phyloP scores from a whole-genome alignment of 73 alveolate species.

The Paramecium tetraurelia region DNA sequence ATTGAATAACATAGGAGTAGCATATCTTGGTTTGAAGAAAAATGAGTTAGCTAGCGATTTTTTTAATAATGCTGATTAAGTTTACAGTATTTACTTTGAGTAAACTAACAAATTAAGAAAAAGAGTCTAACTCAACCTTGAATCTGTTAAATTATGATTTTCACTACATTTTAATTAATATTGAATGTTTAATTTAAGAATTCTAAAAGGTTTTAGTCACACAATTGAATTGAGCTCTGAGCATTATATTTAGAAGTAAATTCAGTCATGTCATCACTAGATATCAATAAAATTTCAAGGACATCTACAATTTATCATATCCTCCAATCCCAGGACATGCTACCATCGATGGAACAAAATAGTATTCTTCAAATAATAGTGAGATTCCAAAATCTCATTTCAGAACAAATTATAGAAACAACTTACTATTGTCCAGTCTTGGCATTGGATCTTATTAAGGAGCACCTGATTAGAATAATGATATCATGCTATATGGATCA shows the following conservation, averaged over 20 bases:
- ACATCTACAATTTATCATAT: neutral
- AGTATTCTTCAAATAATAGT: constrained; percentile 24
- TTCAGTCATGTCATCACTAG: neutral
- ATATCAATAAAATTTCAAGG: neutral
- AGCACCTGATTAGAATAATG: constrained; percentile 86
- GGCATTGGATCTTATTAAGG: constrained; percentile 92
- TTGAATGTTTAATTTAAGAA: neutral
- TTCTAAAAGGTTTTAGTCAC: neutral
- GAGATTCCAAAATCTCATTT: constrained; percentile 59
- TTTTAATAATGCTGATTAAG: constrained; percentile 21
- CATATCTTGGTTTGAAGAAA: neutral
- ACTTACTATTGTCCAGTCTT: constrained; percentile 64
- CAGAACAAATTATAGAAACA: constrained; percentile 67
- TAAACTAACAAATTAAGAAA: neutral
- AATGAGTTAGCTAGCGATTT: neutral
- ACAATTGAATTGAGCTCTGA: neutral
- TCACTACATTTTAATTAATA: neutral
- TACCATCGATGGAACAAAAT: constrained; percentile 69
- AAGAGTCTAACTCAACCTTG: neutral
- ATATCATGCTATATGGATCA: constrained; percentile 75
- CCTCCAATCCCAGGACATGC: constrained; percentile 50
- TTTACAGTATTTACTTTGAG: constrained; percentile 14
- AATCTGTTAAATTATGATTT: neutral
- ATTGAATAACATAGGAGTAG: neutral
- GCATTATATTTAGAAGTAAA: neutral